Percentiles rank a stretch among this genome's conserved stretches.
These are phyloP conservation scores for Xerocomus brunneocitrinus DNA, from an alignment of 768 basidiomycete species.

Conservation along the genomic window DNA sequence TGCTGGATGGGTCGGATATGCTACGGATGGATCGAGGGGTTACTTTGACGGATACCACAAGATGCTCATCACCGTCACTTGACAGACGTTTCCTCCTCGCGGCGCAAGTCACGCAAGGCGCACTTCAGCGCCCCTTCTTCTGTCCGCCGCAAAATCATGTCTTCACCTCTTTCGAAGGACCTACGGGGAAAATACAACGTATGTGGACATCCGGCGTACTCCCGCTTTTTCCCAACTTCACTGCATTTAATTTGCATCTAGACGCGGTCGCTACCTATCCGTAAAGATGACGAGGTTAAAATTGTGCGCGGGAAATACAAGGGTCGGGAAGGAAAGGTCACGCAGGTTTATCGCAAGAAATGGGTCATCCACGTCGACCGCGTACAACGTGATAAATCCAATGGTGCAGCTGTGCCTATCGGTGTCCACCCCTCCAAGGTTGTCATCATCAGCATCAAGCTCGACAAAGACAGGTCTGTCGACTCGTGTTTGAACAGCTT, in stretches of 20 bases:
- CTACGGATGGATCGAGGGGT: slow-evolving; percentile 39
- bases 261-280: slow-evolving; percentile 89
- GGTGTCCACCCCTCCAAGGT: slow-evolving; percentile 97
- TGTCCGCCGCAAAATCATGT: slow-evolving; percentile 96
- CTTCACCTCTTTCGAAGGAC: slow-evolving; percentile 91
- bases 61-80: slow-evolving; percentile 31
- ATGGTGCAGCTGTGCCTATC: slow-evolving; percentile 89
- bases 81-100: slow-evolving; percentile 83
- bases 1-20: slow-evolving; percentile 50
- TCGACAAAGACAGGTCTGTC: slow-evolving; percentile 81
- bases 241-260: slow-evolving; percentile 25
- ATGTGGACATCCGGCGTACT: slow-evolving; percentile 28
- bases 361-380: slow-evolving; percentile 99
- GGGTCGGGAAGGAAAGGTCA: slow-evolving; percentile 97
- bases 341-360: slow-evolving; percentile 97
- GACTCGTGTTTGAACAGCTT: not conserved
- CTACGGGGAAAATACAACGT: slow-evolving; percentile 90
- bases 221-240: not conserved
- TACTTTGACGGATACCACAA: slow-evolving; percentile 12
- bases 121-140: slow-evolving; percentile 97
- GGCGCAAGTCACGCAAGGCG: slow-evolving; percentile 97
- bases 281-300: slow-evolving; percentile 97
- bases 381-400: slow-evolving; percentile 95
- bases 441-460: slow-evolving; percentile 87
- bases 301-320: slow-evolving; percentile 98